These are phyloP conservation scores for Isoetes taiwanensis DNA, from an alignment of 75 land plant genomes.

Conservation along the genomic window DNA sequence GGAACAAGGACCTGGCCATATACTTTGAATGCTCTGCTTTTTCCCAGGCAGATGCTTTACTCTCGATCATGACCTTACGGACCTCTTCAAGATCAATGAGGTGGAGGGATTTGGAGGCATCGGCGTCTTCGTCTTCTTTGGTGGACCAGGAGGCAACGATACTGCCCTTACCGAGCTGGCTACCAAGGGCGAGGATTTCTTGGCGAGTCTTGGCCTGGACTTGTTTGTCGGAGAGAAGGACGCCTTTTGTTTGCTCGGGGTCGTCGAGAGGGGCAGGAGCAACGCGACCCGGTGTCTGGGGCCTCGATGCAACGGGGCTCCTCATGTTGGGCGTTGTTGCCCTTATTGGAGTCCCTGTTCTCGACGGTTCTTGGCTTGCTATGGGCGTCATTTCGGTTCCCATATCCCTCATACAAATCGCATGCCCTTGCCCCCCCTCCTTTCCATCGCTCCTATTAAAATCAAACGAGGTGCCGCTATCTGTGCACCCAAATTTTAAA, in stretches of 20 bases:
- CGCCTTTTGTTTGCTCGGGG: too few relatives aligned
- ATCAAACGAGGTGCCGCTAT: too few relatives aligned
- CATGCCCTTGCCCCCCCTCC: too few relatives aligned
- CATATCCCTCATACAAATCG: conserved; percentile 1
- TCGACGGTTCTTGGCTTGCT: conserved; percentile 5
- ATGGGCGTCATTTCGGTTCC: conserved; percentile 5
- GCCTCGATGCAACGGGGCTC: background rate
- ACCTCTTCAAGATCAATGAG: conserved; percentile 7
- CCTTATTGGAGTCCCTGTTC: background rate
- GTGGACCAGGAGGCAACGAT: conserved; percentile 12
- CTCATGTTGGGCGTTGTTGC: background rate
- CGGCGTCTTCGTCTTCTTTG: background rate
- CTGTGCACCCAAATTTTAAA: conserved; percentile 38
- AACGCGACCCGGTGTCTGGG: too few relatives aligned
- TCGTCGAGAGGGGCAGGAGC: too few relatives aligned
- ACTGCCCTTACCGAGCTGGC: background rate
- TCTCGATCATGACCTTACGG: background rate
- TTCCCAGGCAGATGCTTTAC: background rate
- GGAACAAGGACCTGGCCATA: background rate
- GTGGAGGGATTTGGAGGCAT: conserved; percentile 3
- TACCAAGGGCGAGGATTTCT: background rate
- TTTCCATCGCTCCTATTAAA: too few relatives aligned
- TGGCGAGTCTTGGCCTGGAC: background rate
- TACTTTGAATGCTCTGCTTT: conserved; percentile 1
- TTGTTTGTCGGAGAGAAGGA: conserved; percentile 1